phyloP scores from a whole-genome alignment of 1,139 yeast species.

The Saccharomyces hybrid region DNA sequence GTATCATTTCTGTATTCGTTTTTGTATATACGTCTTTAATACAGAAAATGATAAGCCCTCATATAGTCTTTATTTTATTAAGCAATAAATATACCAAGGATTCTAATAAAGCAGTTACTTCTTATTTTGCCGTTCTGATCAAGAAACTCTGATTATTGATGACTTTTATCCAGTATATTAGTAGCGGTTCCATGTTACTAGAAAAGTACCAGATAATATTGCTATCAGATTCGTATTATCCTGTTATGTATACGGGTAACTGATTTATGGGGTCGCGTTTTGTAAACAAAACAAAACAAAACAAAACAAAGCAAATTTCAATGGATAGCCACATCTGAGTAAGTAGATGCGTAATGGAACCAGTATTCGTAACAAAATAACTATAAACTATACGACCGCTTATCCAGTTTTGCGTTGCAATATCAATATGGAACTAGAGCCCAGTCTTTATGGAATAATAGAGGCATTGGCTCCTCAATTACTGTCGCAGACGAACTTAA shows the following conservation, averaged over 20 bases:
- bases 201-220: no score
- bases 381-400: background rate
- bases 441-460: constrained; percentile 11
- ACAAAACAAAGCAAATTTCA: background rate
- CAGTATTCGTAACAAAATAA: background rate
- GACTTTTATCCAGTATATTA: no score
- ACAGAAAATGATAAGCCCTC: background rate
- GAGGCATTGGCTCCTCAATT: constrained; percentile 13
- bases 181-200: no score
- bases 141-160: no score
- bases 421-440: constrained; percentile 12
- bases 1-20: no score
- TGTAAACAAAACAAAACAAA: constrained; percentile 3
- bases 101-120: no score
- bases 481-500: constrained; percentile 9
- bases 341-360: background rate
- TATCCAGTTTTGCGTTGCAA: background rate
- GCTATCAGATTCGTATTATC: no score
- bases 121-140: no score
- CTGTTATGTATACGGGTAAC: background rate
- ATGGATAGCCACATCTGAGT: background rate
- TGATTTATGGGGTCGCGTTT: background rate
- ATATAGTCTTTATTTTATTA: background rate
- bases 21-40: background rate
- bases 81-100: no score